phyloP scores from a whole-genome alignment of 768 basidiomycete genomes.

The Sistotremastrum niveocremeum region DNA sequence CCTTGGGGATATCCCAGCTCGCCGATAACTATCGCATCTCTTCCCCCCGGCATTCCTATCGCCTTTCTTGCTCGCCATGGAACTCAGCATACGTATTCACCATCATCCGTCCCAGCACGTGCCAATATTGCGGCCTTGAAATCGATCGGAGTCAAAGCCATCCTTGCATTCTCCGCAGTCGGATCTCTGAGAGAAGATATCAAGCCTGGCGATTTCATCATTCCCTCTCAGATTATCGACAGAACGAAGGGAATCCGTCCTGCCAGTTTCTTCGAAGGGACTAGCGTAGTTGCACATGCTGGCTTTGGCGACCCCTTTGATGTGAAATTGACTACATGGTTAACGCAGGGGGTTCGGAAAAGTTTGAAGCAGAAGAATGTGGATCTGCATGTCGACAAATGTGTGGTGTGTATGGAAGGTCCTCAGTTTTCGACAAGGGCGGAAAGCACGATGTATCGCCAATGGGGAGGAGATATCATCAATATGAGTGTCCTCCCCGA shows the following conservation, averaged over 20 bases:
- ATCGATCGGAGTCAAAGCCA: conserved; percentile 73
- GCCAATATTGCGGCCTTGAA: conserved; percentile 97
- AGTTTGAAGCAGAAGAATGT: conserved; percentile 46
- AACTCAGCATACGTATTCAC: conserved; percentile 58
- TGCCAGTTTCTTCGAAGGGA: conserved; percentile 75
- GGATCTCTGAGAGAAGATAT: conserved; percentile 92
- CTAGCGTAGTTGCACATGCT: conserved; percentile 77
- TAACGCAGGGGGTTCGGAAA: conserved; percentile 47
- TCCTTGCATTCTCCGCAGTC: conserved; percentile 92
- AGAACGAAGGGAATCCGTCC: conserved; percentile 90
- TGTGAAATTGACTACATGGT: conserved; percentile 44
- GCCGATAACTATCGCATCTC: conserved; percentile 78
- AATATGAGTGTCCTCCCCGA: conserved; percentile 98
- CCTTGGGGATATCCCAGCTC: conserved; percentile 91
- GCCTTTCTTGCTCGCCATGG: conserved; percentile 94
- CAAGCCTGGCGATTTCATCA: conserved; percentile 73
- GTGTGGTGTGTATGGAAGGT: conserved; percentile 93
- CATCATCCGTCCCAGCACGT: conserved; percentile 68
- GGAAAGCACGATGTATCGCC: conserved; percentile 87
- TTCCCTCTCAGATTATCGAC: conserved; percentile 91
- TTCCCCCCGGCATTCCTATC: conserved; percentile 65
- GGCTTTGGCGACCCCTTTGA: conserved; percentile 92
- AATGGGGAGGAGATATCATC: conserved; percentile 87
- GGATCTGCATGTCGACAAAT: conserved; percentile 67
- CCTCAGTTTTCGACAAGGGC: conserved; percentile 95